These are phyloP conservation scores for Brachypodium distachyon DNA, from an alignment of 202 grass and related monocot genomes.

Conservation along the genomic window DNA sequence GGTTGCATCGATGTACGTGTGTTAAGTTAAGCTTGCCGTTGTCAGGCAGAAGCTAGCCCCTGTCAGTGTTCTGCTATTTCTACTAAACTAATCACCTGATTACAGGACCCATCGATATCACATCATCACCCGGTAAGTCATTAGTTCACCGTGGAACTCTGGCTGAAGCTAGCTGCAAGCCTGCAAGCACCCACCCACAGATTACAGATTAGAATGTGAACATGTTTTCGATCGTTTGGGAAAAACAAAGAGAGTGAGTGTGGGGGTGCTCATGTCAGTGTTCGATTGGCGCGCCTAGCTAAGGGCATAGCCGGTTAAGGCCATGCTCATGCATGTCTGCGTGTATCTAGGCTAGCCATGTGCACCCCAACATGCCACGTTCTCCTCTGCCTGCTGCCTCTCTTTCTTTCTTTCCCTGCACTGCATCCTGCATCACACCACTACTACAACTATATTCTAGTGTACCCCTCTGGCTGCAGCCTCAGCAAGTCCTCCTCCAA, in stretches of 20 bases:
- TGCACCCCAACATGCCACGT: slow-evolving; percentile 13
- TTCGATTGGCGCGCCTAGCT: neutral
- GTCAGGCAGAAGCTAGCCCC: neutral
- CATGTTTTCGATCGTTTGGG: neutral
- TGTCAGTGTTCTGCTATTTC: neutral
- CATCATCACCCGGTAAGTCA: too few species aligned
- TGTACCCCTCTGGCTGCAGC: neutral
- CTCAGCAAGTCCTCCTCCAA: neutral
- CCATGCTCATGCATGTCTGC: neutral
- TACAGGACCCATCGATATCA: too few species aligned
- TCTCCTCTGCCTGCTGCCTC: neutral
- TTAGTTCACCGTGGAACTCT: too few species aligned
- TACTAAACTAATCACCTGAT: neutral
- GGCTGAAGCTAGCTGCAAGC: too few species aligned
- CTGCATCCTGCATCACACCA: too few species aligned
- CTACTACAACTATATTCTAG: too few species aligned
- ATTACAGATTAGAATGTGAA: neutral
- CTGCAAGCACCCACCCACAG: too few species aligned
- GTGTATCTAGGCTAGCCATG: slow-evolving; percentile 3
- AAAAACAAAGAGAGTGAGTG: neutral
- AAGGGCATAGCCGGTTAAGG: neutral
- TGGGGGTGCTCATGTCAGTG: neutral
- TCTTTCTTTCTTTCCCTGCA: too few species aligned
- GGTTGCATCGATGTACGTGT: neutral
- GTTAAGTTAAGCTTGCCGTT: neutral